Evolutionary conservation across 768 basidiomycete species (phyloP).

Genomic region (Imleria badia): DNA sequence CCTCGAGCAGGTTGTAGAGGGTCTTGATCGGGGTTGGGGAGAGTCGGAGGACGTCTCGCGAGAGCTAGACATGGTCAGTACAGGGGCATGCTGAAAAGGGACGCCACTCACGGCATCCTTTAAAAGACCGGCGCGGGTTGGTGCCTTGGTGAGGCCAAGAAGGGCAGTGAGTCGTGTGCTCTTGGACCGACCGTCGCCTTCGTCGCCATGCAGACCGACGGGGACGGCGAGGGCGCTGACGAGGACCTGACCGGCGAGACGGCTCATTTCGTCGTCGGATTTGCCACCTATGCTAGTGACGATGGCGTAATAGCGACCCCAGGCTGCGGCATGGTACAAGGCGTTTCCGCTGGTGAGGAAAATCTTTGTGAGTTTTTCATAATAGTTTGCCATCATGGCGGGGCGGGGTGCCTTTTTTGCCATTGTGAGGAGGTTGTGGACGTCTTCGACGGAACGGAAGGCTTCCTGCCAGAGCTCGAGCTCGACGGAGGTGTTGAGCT

Average conservation of each 20-base stretch:
- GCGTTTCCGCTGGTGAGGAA: conserved; percentile 95
- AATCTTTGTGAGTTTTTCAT: conserved; percentile 95
- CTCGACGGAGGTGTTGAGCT: conserved; percentile 95
- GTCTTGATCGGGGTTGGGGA: conserved; percentile 70
- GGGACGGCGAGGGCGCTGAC: conserved; percentile 93
- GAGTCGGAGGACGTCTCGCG: conserved; percentile 79
- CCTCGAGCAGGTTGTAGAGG: conserved; percentile 87
- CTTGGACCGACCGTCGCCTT: conserved; percentile 59
- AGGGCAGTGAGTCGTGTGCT: conserved; percentile 80
- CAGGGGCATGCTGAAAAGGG: neutral
- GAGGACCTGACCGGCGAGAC: conserved; percentile 88
- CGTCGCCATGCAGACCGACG: conserved; percentile 59
- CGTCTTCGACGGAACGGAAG: conserved; percentile 97
- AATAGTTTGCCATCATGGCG: conserved; percentile 98
- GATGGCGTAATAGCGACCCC: conserved; percentile 81
- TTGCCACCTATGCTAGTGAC: conserved; percentile 72
- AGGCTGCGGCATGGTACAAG: conserved; percentile 95
- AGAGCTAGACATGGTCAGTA: conserved; percentile 51
- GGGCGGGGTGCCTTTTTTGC: conserved; percentile 92
- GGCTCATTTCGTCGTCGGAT: conserved; percentile 72
- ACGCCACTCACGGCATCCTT: conserved; percentile 72
- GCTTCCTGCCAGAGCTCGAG: conserved; percentile 99
- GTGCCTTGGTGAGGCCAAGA: conserved; percentile 78
- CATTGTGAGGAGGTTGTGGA: conserved; percentile 92
- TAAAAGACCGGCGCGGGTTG: conserved; percentile 83